Evolutionary conservation across 371 early-diverging fungal genomes (phyloP), one percentile per base, ranked within the genome.

Genomic region (Rhizopus arrhizus): DNA sequence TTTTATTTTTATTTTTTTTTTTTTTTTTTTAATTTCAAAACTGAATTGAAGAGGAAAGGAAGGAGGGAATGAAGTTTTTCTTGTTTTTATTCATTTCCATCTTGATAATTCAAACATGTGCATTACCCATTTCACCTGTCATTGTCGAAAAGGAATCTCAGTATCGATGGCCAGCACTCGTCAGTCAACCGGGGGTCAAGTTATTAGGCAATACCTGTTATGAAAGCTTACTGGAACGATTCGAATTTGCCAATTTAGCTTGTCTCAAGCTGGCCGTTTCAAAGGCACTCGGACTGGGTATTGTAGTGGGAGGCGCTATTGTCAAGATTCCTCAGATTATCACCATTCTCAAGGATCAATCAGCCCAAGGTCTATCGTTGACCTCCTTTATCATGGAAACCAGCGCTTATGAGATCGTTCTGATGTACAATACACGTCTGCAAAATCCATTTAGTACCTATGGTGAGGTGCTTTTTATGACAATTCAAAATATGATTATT

Each of bases 271-370:
- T 90, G 42, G 79, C 88, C 15, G 57, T 95, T 55, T 92, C 94
- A 40, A 97, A 97, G 72, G 94, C 83, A 0, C 85, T 98, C 9
- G 94, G 97, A 0, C 53, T 95, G 6, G 97, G 94, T 28, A 95
- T 98, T 61, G 93, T 97, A 15, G 72, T 87, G 7, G 95, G 94
- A 42, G 92, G 94, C 2, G 82, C 90, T 38, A 86, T 97, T 32
- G 89, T 97, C 63, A 98, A 98, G 76, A 81, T 98, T 29, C 99
- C 99, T 1, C 98, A 98, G 77, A 94, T 98, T 58, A 56, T 91
- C 59, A 97, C 95, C 64, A 95, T 98, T 34, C 36, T 94, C 34
- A 56, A 66, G 28, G 75, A 88, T n/a, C 60, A 72, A 33, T 92
- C 93, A 9, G 91, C 88, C 3, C 73, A 84, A 41, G 98, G 98